phyloP scores from a whole-genome alignment of 169 alveolate species.

The Plasmodium berghei region DNA sequence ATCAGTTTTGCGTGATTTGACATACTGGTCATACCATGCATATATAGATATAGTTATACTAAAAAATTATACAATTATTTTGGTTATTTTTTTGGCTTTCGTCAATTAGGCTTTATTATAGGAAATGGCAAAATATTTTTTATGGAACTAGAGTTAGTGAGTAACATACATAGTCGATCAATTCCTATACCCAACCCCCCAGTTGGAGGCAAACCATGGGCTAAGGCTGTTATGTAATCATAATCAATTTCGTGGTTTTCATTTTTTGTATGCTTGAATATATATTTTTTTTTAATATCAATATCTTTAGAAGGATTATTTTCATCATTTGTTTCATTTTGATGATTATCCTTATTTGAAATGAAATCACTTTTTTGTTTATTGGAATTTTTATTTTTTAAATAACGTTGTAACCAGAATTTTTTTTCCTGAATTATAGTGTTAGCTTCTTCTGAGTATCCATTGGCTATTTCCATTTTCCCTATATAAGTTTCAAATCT shows the following conservation, averaged over 20 bases:
- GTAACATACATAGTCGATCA: constrained; percentile 97
- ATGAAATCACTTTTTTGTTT: background rate
- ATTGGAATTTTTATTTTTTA: constrained; percentile 14
- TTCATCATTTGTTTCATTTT: constrained; percentile 80
- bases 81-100: too few relatives aligned
- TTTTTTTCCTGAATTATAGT: constrained; percentile 92
- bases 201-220: constrained; percentile 99
- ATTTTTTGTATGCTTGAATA: background rate
- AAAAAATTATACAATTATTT: too few relatives aligned
- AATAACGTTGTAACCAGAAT: constrained; percentile 78
- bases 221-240: constrained; percentile 91
- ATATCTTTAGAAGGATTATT: constrained; percentile 33
- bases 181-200: constrained; percentile 99
- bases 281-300: constrained; percentile 7
- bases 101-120: constrained; percentile 47
- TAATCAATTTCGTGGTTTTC: constrained; percentile 85
- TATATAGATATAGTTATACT: too few relatives aligned
- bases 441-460: constrained; percentile 95
- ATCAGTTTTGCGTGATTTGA: too few relatives aligned
- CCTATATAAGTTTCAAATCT: constrained; percentile 94
- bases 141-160: constrained; percentile 87
- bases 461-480: constrained; percentile 93
- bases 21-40: too few relatives aligned
- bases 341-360: background rate
- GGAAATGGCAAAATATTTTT: constrained; percentile 66